Evolutionary conservation across 148 eudicot genomes (phyloP).

Genomic region (Hydrangea macrophylla): DNA sequence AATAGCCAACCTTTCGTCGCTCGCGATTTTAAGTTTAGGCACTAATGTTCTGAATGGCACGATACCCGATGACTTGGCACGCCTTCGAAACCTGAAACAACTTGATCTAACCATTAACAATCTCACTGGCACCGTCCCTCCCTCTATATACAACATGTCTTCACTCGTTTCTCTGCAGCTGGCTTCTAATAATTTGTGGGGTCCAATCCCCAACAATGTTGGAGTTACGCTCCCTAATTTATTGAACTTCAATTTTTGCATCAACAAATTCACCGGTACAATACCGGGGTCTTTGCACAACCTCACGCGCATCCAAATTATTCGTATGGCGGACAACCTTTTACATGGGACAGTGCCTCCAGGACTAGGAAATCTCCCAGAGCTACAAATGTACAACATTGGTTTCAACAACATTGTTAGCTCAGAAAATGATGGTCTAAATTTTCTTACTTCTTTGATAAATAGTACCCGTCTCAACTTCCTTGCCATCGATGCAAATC

Average conservation of each 20-base stretch:
- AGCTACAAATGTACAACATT: slow-evolving; percentile 44
- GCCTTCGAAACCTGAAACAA: slow-evolving; percentile 26
- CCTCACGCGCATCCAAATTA: slow-evolving; percentile 36
- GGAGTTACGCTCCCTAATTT: slow-evolving; percentile 51
- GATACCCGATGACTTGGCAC: slow-evolving; percentile 30
- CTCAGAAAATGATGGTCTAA: slow-evolving; percentile 30
- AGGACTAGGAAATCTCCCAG: too few species aligned
- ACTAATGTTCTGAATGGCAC: slow-evolving; percentile 34
- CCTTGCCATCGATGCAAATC: slow-evolving; percentile 39
- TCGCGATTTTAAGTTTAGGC: slow-evolving; percentile 34
- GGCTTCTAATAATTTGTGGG: slow-evolving; percentile 47
- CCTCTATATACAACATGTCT: slow-evolving; percentile 50
- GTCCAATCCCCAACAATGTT: slow-evolving; percentile 36
- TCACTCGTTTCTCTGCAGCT: slow-evolving; percentile 30
- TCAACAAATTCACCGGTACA: too few species aligned
- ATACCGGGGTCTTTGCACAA: slow-evolving; percentile 55
- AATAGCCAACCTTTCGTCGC: slow-evolving; percentile 41
- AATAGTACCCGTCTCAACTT: slow-evolving; percentile 39
- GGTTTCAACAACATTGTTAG: slow-evolving; percentile 38
- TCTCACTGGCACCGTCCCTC: slow-evolving; percentile 44
- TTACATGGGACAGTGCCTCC: slow-evolving; percentile 48
- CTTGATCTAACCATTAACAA: slow-evolving; percentile 47
- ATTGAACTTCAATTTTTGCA: slow-evolving; percentile 29
- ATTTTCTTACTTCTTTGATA: slow-evolving; percentile 30
- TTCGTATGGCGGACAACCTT: slow-evolving; percentile 38